phyloP scores from a whole-genome alignment of 495 filamentous ascomycete species.

The Aspergillus sclerotioniger region DNA sequence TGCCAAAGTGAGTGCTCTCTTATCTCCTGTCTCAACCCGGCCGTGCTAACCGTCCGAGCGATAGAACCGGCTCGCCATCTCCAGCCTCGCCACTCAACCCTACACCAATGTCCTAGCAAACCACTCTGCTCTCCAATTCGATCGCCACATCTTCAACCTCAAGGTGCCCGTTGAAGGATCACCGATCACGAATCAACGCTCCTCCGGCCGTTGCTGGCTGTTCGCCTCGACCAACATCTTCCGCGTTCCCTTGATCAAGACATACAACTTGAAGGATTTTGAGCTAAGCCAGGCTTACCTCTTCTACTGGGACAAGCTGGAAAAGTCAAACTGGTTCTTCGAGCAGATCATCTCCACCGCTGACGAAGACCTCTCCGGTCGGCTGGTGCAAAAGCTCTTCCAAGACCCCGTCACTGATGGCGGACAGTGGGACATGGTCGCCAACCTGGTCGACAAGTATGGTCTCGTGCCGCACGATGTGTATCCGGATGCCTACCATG shows the following conservation, averaged over 20 bases:
- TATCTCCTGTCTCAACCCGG: background rate
- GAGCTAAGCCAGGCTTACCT: slow-evolving; percentile 84
- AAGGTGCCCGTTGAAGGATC: slow-evolving; percentile 77
- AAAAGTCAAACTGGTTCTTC: slow-evolving; percentile 87
- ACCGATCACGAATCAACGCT: slow-evolving; percentile 81
- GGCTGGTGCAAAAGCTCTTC: slow-evolving; percentile 67
- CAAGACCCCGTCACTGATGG: slow-evolving; percentile 71
- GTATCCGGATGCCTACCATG: slow-evolving; percentile 78
- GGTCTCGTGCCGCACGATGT: slow-evolving; percentile 75
- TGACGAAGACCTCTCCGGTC: slow-evolving; percentile 60
- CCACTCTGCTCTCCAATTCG: slow-evolving; percentile 49
- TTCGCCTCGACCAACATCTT: slow-evolving; percentile 88
- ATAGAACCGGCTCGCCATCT: slow-evolving; percentile 66
- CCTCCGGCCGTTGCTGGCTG: slow-evolving; percentile 82
- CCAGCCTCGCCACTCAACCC: slow-evolving; percentile 59
- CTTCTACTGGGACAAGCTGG: slow-evolving; percentile 95
- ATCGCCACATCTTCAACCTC: slow-evolving; percentile 77
- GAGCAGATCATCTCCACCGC: slow-evolving; percentile 76
- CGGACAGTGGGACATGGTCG: slow-evolving; percentile 92
- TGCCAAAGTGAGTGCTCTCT: background rate
- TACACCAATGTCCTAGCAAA: slow-evolving; percentile 52
- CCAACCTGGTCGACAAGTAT: slow-evolving; percentile 81
- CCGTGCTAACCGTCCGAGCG: background rate
- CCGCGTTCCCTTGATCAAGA: slow-evolving; percentile 77
- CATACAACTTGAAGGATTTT: slow-evolving; percentile 71